Evolutionary conservation across 306 rosid genomes (phyloP).

Genomic region (Quillaja saponaria): DNA sequence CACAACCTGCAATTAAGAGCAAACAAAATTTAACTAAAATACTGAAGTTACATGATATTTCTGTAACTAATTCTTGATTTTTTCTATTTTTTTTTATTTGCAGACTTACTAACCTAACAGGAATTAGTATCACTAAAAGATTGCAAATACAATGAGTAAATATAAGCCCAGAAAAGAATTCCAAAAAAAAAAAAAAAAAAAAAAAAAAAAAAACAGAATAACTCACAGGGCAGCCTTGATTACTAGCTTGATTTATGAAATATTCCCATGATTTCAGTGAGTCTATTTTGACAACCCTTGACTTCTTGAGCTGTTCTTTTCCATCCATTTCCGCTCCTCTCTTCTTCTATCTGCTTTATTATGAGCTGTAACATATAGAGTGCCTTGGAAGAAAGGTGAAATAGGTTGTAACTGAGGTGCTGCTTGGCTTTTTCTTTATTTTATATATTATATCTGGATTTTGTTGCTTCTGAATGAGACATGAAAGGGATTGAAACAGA

Average conservation of each 20-base stretch:
- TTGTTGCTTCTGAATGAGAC: constrained; percentile 9
- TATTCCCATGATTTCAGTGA: constrained; percentile 46
- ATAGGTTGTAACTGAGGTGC: background rate
- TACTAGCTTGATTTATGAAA: constrained; percentile 37
- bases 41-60: background rate
- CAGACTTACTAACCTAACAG: background rate
- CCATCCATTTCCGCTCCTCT: constrained; percentile 35
- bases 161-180: constrained; percentile 2
- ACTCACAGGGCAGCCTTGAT: constrained; percentile 43
- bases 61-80: constrained; percentile 13
- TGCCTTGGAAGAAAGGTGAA: constrained; percentile 9
- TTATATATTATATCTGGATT: too few relatives aligned
- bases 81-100: too few relatives aligned
- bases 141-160: background rate
- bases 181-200: too few relatives aligned
- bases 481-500: constrained; percentile 11
- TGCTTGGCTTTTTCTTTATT: background rate
- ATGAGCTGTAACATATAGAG: constrained; percentile 4
- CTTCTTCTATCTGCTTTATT: constrained; percentile 1
- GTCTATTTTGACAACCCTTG: constrained; percentile 49
- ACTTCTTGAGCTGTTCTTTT: constrained; percentile 33
- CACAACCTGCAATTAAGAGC: constrained; percentile 38
- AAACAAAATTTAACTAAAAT: background rate
- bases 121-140: background rate
- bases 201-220: constrained; percentile 10